These are phyloP conservation scores for Penicillium sp. DNA, from an alignment of 2,329 filamentous ascomycete genomes.

Conservation along the genomic window DNA sequence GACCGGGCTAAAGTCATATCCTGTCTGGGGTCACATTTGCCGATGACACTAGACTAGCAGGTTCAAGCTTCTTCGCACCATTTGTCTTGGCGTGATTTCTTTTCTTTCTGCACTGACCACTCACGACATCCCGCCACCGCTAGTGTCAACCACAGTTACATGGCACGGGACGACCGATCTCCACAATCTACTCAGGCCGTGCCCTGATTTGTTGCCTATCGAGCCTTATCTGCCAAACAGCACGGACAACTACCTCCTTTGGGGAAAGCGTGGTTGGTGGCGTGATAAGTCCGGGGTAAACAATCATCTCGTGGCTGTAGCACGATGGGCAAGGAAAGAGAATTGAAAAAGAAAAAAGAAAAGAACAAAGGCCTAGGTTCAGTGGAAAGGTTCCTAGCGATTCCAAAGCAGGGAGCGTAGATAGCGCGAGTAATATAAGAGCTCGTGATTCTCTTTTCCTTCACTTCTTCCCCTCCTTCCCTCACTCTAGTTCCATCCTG, in stretches of 20 bases:
- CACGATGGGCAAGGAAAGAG: not conserved
- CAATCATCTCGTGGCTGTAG: not conserved
- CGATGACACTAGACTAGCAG: not conserved
- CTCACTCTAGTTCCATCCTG: not conserved
- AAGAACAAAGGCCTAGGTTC: not conserved
- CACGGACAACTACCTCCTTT: conserved; percentile 3
- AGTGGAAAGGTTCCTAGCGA: not conserved
- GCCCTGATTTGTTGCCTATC: not conserved
- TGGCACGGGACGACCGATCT: conserved; percentile 4
- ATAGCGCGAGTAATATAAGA: not conserved
- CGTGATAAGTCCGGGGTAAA: conserved; percentile 16
- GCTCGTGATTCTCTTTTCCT: not conserved
- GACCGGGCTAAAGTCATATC: not conserved
- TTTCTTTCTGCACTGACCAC: not conserved
- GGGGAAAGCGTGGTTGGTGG: not conserved
- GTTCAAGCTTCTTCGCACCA: not conserved
- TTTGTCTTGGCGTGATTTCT: not conserved
- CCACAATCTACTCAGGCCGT: not conserved
- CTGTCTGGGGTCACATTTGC: not conserved
- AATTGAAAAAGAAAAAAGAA: not conserved
- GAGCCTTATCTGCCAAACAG: conserved; percentile 9
- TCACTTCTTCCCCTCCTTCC: not conserved
- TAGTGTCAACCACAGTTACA: conserved; percentile 4
- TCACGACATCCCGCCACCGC: not conserved
- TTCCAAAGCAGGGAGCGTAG: not conserved